These are phyloP conservation scores for Luffa aegyptiaca DNA, from an alignment of 306 rosid species.

Conservation along the genomic window DNA sequence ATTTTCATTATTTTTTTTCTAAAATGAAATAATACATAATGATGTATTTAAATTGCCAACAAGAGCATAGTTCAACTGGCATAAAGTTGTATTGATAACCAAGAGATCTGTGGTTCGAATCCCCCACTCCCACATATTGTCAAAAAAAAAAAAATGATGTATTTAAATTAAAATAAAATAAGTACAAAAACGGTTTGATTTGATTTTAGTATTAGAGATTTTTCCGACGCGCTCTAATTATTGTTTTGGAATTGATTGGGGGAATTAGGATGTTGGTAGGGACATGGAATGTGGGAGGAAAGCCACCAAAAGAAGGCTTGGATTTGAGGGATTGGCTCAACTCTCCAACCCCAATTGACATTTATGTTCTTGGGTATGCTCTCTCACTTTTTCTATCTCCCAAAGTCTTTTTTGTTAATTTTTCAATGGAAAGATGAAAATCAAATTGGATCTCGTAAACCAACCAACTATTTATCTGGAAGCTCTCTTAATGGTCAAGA, in stretches of 20 bases:
- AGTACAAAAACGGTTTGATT: not conserved
- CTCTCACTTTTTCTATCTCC: too few relatives aligned
- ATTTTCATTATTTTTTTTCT: not conserved
- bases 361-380: slow-evolving; percentile 71
- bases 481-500: too few relatives aligned
- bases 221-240: not conserved
- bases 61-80: too few relatives aligned
- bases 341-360: slow-evolving; percentile 48
- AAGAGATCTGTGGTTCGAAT: too few relatives aligned
- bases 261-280: slow-evolving; percentile 64
- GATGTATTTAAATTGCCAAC: not conserved
- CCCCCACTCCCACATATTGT: too few relatives aligned
- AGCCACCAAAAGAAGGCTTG: slow-evolving; percentile 51
- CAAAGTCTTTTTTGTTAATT: too few relatives aligned
- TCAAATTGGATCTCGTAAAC: too few relatives aligned
- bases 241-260: not conserved
- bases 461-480: too few relatives aligned
- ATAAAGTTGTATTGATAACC: too few relatives aligned
- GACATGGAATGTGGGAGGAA: slow-evolving; percentile 99
- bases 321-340: slow-evolving; percentile 65
- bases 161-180: not conserved
- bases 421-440: too few relatives aligned
- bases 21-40: not conserved
- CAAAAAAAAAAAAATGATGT: too few relatives aligned
- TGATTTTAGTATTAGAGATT: not conserved